Evolutionary conservation across 768 basidiomycete species (phyloP), one percentile per base, ranked within the genome.

Genomic region (Russula olivacea): DNA sequence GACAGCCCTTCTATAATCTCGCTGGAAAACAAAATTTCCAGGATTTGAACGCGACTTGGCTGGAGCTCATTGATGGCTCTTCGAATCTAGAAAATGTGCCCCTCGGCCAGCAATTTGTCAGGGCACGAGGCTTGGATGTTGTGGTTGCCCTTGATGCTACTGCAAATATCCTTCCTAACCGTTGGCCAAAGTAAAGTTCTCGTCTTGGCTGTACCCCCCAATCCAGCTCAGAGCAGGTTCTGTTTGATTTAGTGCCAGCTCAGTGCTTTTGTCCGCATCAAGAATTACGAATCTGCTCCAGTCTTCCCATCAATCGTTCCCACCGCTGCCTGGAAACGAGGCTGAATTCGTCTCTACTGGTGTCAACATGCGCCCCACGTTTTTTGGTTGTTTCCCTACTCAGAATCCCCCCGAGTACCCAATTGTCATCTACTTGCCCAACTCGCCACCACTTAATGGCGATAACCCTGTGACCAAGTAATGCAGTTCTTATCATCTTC

Each of bases 81-180:
- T 83, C 85, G 23, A 89, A 90, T 68, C 72, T 73, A 11, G 87
- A 89, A 68, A 86, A 88, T 69, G 71, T 90, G 8, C 92, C 92
- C 0, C 76, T 88, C 28, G 84, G 82, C 21, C 86, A 87, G 1
- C 74, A 91, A 30, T 80, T 93, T 58, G 84, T 91, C 30, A 86
- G 83, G 53, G 79, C 81, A 1, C 80, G 93, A 54, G 78, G 71
- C 0, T 68, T 93, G 47, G 92, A 95, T 69, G 82, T 88, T 4
- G 82, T 94, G 67, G 77, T 95, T 17, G 88, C 87, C 0, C 75
- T 91, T 21, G 92, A 94, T 69, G 81, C 80, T 25, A 81, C 83
- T 66, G 75, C 82, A 0, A 86, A 89, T 66, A 79, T 81, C 0
- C 34, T 12, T 36, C 1, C 70, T 5, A 77, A 83, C 55, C 78